These are phyloP conservation scores for Nicotiana rustica DNA, from an alignment of 305 asterid genomes.

Conservation along the genomic window DNA sequence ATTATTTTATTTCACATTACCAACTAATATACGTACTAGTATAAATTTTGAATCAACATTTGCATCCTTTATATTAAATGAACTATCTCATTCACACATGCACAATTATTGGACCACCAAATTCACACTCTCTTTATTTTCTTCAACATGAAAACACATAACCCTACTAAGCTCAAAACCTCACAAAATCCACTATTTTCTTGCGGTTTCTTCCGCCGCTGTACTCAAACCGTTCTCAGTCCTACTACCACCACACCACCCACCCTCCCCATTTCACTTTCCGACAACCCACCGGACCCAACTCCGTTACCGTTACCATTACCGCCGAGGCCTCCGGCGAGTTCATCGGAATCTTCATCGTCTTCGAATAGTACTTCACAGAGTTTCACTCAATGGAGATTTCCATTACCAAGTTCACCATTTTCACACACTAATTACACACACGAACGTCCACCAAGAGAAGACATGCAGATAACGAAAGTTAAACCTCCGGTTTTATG, in stretches of 20 bases:
- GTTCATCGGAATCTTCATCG: slow-evolving; percentile 58
- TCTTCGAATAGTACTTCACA: slow-evolving; percentile 83
- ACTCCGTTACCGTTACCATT: slow-evolving; percentile 24
- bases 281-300: slow-evolving; percentile 40
- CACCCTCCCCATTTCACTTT: slow-evolving; percentile 48
- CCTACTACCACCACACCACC: slow-evolving; percentile 80
- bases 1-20: too few relatives aligned
- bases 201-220: slow-evolving; percentile 78
- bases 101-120: too few relatives aligned
- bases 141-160: slow-evolving; percentile 64
- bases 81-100: too few relatives aligned
- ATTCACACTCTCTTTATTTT: not conserved
- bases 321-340: slow-evolving; percentile 35
- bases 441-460: slow-evolving; percentile 27
- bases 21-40: too few relatives aligned
- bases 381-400: slow-evolving; percentile 85
- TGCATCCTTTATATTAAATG: too few relatives aligned
- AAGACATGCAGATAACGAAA: slow-evolving; percentile 25
- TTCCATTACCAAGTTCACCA: slow-evolving; percentile 62
- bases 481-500: slow-evolving; percentile 39
- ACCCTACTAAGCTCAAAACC: slow-evolving; percentile 64
- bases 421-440: slow-evolving; percentile 42
- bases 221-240: slow-evolving; percentile 74
- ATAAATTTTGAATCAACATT: too few relatives aligned
- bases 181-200: slow-evolving; percentile 66